Conservation (phyloP, 2,329 filamentous ascomycete genomes). For the Rhytidhysteron rufulum region DNA sequence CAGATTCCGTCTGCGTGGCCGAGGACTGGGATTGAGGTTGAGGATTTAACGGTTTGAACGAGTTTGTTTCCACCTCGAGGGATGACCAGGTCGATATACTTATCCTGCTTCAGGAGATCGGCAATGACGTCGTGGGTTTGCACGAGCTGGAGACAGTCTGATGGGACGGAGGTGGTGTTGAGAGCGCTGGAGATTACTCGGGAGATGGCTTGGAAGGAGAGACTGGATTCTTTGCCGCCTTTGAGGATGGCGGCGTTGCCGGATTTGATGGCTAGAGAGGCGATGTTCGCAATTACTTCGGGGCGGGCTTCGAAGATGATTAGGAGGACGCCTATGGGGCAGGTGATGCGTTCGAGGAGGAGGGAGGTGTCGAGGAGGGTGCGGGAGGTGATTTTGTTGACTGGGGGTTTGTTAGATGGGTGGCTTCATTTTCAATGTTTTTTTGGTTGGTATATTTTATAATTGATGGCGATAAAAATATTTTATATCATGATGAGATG, state of each 20-base stretch:
- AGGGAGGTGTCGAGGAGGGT: slow-evolving; percentile 85
- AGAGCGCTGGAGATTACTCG: slow-evolving; percentile 78
- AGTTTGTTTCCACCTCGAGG: slow-evolving; percentile 88
- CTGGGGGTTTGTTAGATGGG: slow-evolving; percentile 41
- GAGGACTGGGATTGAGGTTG: slow-evolving; percentile 90
- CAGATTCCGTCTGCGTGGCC: slow-evolving; percentile 96
- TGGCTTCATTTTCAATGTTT: too few relatives aligned
- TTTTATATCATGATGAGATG: too few relatives aligned
- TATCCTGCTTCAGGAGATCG: slow-evolving; percentile 79
- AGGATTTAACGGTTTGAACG: slow-evolving; percentile 82
- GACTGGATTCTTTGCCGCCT: slow-evolving; percentile 91
- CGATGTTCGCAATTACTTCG: slow-evolving; percentile 98
- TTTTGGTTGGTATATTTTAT: too few relatives aligned
- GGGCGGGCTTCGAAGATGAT: slow-evolving; percentile 98
- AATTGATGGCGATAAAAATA: too few relatives aligned
- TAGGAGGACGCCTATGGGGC: slow-evolving; percentile 93
- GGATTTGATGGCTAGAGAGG: slow-evolving; percentile 91
- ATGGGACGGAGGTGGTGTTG: slow-evolving; percentile 68
- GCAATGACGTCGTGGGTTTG: slow-evolving; percentile 88
- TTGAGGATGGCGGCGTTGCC: slow-evolving; percentile 97
- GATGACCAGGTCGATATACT: slow-evolving; percentile 90
- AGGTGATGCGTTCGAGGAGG: slow-evolving; percentile 80
- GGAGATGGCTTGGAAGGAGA: slow-evolving; percentile 92
- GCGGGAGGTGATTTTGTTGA: slow-evolving; percentile 78
- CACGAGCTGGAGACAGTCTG: slow-evolving; percentile 86